phyloP scores from a whole-genome alignment of 306 rosid species.

The Rubus parviflorus region DNA sequence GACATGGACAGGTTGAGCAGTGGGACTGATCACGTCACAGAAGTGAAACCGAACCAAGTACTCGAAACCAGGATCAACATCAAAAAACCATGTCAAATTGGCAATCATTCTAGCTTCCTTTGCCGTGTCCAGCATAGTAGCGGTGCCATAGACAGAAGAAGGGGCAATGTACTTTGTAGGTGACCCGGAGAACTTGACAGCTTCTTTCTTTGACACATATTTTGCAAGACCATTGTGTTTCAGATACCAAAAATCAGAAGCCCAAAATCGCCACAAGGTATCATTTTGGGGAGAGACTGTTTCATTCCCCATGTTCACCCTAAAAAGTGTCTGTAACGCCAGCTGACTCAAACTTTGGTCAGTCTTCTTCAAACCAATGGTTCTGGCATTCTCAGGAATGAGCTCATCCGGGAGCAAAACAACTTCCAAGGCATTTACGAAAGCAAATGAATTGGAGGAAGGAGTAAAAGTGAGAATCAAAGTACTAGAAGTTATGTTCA shows the following conservation, averaged over 20 bases:
- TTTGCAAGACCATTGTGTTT: conserved; percentile 14
- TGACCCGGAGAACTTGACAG: conserved; percentile 35
- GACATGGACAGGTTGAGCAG: neutral
- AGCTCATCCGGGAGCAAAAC: conserved; percentile 50
- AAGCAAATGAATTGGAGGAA: conserved; percentile 52
- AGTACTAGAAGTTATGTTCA: conserved; percentile 39
- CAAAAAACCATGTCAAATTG: conserved; percentile 56
- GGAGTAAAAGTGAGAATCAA: conserved; percentile 58
- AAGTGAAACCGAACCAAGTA: conserved; percentile 69
- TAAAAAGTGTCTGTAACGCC: conserved; percentile 56
- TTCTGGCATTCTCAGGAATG: conserved; percentile 37
- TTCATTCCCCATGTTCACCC: conserved; percentile 70
- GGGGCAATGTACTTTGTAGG: conserved; percentile 42
- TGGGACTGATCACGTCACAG: conserved; percentile 44
- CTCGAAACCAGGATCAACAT: conserved; percentile 55
- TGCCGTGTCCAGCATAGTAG: conserved; percentile 32
- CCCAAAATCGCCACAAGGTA: conserved; percentile 57
- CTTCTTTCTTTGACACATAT: conserved; percentile 35
- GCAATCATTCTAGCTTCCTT: conserved; percentile 18
- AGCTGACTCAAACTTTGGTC: conserved; percentile 23
- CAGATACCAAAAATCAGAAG: conserved; percentile 44
- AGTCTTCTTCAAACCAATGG: conserved; percentile 29
- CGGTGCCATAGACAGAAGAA: conserved; percentile 49
- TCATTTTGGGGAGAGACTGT: conserved; percentile 44
- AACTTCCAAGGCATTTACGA: conserved; percentile 66